phyloP scores from a whole-genome alignment of 2,329 filamentous ascomycete genomes.

The Stemphylium vesicarium region DNA sequence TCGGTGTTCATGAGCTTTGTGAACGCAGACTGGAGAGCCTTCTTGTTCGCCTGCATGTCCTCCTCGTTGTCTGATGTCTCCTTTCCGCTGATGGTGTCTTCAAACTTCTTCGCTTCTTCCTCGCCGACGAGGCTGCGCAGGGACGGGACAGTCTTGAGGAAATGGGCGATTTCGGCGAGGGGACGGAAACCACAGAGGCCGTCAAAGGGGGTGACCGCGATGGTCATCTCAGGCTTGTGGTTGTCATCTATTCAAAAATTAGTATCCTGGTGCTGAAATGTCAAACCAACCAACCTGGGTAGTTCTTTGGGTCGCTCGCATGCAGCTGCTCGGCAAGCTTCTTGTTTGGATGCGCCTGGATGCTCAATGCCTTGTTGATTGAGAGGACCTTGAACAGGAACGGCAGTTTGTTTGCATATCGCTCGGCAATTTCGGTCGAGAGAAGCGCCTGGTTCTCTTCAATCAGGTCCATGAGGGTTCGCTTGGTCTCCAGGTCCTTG shows the following conservation, averaged over 20 bases:
- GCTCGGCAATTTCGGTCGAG: constrained; percentile 72
- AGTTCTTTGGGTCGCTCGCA: constrained; percentile 85
- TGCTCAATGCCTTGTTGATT: constrained; percentile 93
- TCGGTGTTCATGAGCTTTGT: constrained; percentile 80
- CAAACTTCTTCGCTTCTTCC: constrained; percentile 55
- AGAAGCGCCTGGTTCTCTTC: constrained; percentile 85
- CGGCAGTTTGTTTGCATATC: constrained; percentile 82
- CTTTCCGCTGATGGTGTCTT: constrained; percentile 59
- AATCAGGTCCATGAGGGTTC: constrained; percentile 84
- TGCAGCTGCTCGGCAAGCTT: constrained; percentile 90
- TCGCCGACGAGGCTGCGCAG: constrained; percentile 57
- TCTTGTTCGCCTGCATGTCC: constrained; percentile 69
- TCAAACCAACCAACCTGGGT: constrained; percentile 61
- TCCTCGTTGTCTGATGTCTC: constrained; percentile 56
- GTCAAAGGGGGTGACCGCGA: constrained; percentile 95
- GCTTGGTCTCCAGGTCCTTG: constrained; percentile 82
- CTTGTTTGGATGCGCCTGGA: constrained; percentile 97
- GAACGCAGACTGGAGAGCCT: constrained; percentile 77
- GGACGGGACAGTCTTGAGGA: constrained; percentile 70
- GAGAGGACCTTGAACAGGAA: constrained; percentile 98
- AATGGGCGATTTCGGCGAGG: constrained; percentile 83
- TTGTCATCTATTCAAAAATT: constrained; percentile 73
- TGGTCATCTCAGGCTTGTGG: constrained; percentile 99
- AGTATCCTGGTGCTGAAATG: neutral
- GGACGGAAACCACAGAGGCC: constrained; percentile 96